phyloP scores from a whole-genome alignment of 225 moss, liverwort and hornwort genomes.

The Pseudoscleropodium purum region DNA sequence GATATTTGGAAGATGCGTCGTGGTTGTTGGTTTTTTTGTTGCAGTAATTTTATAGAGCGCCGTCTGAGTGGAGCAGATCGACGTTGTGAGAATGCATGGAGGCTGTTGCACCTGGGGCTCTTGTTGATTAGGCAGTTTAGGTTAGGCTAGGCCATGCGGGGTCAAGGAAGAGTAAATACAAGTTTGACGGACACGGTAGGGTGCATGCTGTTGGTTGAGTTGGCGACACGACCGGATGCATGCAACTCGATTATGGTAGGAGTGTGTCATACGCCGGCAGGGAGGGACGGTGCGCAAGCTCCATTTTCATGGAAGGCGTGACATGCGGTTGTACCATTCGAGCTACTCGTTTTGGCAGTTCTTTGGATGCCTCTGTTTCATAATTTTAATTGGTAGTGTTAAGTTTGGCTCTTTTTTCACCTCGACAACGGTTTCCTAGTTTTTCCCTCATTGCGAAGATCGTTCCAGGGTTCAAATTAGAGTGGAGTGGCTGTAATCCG shows the following conservation, averaged over 20 bases:
- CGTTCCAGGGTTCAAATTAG: no score
- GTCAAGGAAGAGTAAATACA: slow-evolving; percentile 53
- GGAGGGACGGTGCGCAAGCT: slow-evolving; percentile 21
- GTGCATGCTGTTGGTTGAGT: not conserved
- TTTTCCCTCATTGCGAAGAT: no score
- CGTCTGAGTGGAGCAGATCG: slow-evolving; percentile 9
- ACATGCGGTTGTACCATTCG: slow-evolving; percentile 20
- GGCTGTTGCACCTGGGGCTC: slow-evolving; percentile 20
- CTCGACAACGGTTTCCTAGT: not conserved
- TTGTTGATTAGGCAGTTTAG: slow-evolving; percentile 33
- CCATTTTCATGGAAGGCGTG: slow-evolving; percentile 14
- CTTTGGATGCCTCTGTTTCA: slow-evolving; percentile 56
- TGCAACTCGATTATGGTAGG: slow-evolving; percentile 8
- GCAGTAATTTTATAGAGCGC: slow-evolving; percentile 3
- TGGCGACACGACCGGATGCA: not conserved
- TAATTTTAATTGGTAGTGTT: slow-evolving; percentile 35
- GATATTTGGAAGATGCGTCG: no score
- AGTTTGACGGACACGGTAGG: slow-evolving; percentile 22
- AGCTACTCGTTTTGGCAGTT: slow-evolving; percentile 46
- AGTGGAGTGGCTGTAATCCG: no score
- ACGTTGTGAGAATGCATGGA: not conserved
- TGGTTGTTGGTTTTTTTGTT: not conserved
- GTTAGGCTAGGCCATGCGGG: slow-evolving; percentile 22
- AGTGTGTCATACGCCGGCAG: slow-evolving; percentile 16
- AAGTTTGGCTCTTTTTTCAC: slow-evolving; percentile 2